These are phyloP conservation scores for Xylariaceae sp. DNA, from an alignment of 2,329 filamentous ascomycete species.

Conservation along the genomic window DNA sequence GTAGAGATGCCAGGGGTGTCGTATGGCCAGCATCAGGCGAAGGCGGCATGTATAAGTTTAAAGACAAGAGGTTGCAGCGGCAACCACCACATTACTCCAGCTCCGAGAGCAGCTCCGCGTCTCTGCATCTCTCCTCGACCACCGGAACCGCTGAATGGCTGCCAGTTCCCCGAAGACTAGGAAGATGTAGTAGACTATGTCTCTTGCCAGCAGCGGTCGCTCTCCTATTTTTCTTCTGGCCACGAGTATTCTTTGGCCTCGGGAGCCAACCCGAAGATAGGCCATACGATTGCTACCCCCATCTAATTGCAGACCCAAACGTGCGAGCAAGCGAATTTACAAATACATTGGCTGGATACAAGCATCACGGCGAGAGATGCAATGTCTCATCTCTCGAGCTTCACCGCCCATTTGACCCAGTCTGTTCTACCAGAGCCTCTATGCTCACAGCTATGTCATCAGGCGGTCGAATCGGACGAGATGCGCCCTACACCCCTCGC, in stretches of 20 bases:
- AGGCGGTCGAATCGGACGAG: conserved; percentile 51
- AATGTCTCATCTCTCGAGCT: conserved; percentile 52
- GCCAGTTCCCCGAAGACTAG: not conserved
- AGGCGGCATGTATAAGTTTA: conserved; percentile 22
- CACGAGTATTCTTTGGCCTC: not conserved
- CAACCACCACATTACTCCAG: conserved; percentile 1
- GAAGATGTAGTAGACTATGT: conserved; percentile 1
- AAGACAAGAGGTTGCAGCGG: conserved; percentile 10
- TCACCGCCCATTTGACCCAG: conserved; percentile 41
- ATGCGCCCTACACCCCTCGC: conserved; percentile 52
- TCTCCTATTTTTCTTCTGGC: not conserved
- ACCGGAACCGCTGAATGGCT: not conserved
- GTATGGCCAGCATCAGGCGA: conserved; percentile 12
- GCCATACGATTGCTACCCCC: conserved; percentile 1
- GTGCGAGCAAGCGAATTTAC: conserved; percentile 23
- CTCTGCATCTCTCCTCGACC: not conserved
- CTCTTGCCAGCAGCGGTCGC: not conserved
- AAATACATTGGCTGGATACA: conserved; percentile 50
- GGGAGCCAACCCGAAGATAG: not conserved
- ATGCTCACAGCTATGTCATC: conserved; percentile 50
- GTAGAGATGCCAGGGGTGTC: conserved; percentile 14
- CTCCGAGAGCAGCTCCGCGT: conserved; percentile 4
- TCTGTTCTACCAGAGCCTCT: conserved; percentile 44
- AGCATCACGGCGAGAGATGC: conserved; percentile 47
- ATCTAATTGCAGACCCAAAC: conserved; percentile 2